These are phyloP conservation scores for Dentipellis sp. DNA, from an alignment of 768 basidiomycete genomes.

Conservation along the genomic window DNA sequence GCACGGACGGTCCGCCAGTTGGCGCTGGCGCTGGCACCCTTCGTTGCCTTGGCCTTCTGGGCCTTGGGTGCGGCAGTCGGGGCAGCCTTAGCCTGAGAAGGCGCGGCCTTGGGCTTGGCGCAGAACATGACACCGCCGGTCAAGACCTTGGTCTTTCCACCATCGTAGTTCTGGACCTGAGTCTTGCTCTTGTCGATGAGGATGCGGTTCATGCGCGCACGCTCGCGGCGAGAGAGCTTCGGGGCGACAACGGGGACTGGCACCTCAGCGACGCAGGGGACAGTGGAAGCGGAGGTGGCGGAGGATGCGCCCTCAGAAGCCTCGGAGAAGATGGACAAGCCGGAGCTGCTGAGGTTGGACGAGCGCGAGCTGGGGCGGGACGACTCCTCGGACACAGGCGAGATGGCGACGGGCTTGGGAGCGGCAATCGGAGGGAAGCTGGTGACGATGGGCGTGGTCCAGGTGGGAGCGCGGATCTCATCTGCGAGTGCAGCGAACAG, in stretches of 20 bases:
- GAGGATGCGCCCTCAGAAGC: constrained; percentile 24
- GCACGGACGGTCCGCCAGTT: constrained; percentile 42
- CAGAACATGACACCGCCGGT: constrained; percentile 88
- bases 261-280: constrained; percentile 17
- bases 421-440: constrained; percentile 40
- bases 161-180: constrained; percentile 78
- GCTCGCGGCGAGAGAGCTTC: constrained; percentile 61
- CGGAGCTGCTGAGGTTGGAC: constrained; percentile 63
- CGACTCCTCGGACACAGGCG: constrained; percentile 47
- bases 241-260: constrained; percentile 23
- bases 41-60: background rate
- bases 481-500: constrained; percentile 69
- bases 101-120: constrained; percentile 21
- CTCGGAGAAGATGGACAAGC: constrained; percentile 68
- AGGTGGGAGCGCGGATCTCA: constrained; percentile 58
- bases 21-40: background rate
- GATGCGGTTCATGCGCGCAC: constrained; percentile 57
- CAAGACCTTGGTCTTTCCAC: constrained; percentile 81
- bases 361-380: constrained; percentile 68
- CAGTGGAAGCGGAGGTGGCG: constrained; percentile 33
- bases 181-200: constrained; percentile 68
- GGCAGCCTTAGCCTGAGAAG: background rate
- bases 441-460: constrained; percentile 56
- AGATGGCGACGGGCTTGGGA: constrained; percentile 50
- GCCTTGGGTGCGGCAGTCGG: background rate